Percentiles rank a stretch among this genome's conserved stretches.
These are phyloP conservation scores for Apophysomyces elegans DNA, from an alignment of 371 early-diverging fungal species.

Conservation along the genomic window DNA sequence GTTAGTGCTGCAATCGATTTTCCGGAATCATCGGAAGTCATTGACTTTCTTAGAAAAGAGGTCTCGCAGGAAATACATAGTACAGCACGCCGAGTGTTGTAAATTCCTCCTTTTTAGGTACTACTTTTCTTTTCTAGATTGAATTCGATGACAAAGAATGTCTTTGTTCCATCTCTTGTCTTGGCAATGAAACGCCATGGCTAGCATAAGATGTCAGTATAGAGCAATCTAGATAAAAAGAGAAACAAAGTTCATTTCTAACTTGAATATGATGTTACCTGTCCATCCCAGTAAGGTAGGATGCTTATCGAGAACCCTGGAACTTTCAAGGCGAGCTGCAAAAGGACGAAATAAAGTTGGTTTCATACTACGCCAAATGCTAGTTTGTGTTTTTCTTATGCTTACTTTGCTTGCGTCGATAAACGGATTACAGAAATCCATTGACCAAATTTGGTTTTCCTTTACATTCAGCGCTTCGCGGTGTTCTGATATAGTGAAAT, in stretches of 20 bases:
- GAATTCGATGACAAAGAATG: constrained; percentile 65
- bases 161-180: constrained; percentile 44
- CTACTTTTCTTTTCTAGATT: constrained; percentile 31
- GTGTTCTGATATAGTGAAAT: constrained; percentile 31
- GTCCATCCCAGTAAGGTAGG: constrained; percentile 72
- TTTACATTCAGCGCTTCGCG: constrained; percentile 42
- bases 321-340: constrained; percentile 48
- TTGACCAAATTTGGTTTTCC: constrained; percentile 59
- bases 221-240: too few relatives aligned
- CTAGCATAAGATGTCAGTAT: constrained; percentile 24
- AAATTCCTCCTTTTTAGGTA: not conserved
- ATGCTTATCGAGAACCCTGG: constrained; percentile 67
- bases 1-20: constrained; percentile 34
- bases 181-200: constrained; percentile 64
- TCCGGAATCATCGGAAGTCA: constrained; percentile 27
- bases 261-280: constrained; percentile 31
- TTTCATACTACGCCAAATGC: not conserved
- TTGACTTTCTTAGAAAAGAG: constrained; percentile 35
- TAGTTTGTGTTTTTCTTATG: too few relatives aligned
- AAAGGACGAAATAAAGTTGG: not conserved
- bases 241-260: too few relatives aligned
- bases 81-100: constrained; percentile 22
- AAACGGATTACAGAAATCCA: constrained; percentile 74
- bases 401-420: constrained; percentile 58
- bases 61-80: constrained; percentile 37